Evolutionary conservation across 116 monocot species (phyloP).

Genomic region (Trichopus zeylanicus): DNA sequence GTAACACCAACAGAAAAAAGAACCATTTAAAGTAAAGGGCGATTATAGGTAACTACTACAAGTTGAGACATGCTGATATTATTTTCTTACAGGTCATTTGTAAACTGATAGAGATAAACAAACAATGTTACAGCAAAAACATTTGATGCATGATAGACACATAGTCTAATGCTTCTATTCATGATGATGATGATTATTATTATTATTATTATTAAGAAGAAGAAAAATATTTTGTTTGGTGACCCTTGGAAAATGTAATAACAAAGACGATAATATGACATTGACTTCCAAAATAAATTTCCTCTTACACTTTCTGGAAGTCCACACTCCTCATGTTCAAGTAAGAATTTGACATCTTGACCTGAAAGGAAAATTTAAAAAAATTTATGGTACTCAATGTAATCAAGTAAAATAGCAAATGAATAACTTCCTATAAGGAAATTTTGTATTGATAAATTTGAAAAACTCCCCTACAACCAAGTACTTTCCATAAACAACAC

Average conservation of each 20-base stretch:
- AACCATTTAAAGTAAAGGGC: too few species aligned
- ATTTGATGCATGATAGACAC: too few species aligned
- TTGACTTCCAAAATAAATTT: not conserved
- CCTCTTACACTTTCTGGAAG: slow-evolving; percentile 53
- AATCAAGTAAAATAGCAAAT: too few species aligned
- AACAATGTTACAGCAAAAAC: too few species aligned
- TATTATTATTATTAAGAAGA: not conserved
- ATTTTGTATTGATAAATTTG: not conserved
- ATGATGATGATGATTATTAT: too few species aligned
- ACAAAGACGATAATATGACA: not conserved
- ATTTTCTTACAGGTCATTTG: too few species aligned
- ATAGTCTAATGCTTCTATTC: too few species aligned
- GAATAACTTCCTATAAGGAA: not conserved
- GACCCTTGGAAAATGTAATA: not conserved
- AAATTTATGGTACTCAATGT: not conserved
- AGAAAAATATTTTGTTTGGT: not conserved
- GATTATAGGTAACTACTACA: too few species aligned
- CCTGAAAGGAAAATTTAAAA: slow-evolving; percentile 27
- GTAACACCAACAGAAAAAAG: too few species aligned
- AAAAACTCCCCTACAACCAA: not conserved
- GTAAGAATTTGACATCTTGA: slow-evolving; percentile 56
- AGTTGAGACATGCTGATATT: too few species aligned
- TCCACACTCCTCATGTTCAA: slow-evolving; percentile 39
- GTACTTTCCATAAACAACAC: not conserved
- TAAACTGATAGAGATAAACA: too few species aligned